Base-by-base conservation (phyloP, 2,329 filamentous ascomycete species). In the Fusarium foetens region DNA sequence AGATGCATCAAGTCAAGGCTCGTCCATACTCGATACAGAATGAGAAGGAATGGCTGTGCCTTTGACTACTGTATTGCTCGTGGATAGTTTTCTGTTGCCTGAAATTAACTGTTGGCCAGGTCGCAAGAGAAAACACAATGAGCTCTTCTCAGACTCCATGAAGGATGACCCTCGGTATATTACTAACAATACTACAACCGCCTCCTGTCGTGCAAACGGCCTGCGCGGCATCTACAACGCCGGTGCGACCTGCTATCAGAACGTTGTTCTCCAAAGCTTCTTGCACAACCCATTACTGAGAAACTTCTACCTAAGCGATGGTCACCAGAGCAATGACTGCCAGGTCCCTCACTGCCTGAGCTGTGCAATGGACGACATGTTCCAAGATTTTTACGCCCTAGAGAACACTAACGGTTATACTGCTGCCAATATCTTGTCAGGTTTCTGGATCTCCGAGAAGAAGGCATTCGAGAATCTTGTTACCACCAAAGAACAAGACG, bases 241-340 rank as follows among this genome's bases (percentile, higher is more conserved):
- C 80, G 96, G 95, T n/a, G 94, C 97, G 65, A 98, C 96, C 16
- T 99, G 95, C 84, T 99, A 98, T 82, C 95, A 98, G 87, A 97
- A 96, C 76, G 95, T 98, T 35, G 94, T 98, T 52, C 86, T 99
- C 21, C 96, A 98, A 81, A 94, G 93, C 63, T 91, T 99, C 75
- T 89, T 98, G 60, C 95, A 98, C 83, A 98, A 98, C 79, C 95
- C 95, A 1, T 88, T 98, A 48, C 88, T 99, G 35, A 91, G 94
- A 66, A 95, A 95, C 75, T 98, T 94, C 81, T 98, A 97, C 80
- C 90, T 99, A 10, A 92, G 93, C 43, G 95, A 97, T 79, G 94
- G 95, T 1, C 95, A 99, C 81, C 91, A 92, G 76, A 91, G 90
- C 62, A 88, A 87, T 75, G 92, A 94, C 27, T 98, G 96, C 80